Conservation (phyloP, 805 yeast genomes). For the Hyphopichia homilentoma region DNA sequence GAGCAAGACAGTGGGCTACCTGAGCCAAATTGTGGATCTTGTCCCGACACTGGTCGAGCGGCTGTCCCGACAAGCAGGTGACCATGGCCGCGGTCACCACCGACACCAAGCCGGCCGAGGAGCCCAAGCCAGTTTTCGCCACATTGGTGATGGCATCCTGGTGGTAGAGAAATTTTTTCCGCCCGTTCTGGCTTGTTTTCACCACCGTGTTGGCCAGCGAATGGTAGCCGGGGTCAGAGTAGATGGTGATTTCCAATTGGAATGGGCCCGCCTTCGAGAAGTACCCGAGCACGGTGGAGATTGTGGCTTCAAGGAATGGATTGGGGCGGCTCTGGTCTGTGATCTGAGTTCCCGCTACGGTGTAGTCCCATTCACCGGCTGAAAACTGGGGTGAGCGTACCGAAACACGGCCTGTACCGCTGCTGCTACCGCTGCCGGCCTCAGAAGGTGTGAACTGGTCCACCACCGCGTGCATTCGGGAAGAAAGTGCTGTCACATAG, state of each 20-base stretch:
- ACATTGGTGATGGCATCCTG: slow-evolving; percentile 58
- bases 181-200: slow-evolving; percentile 31
- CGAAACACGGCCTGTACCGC: slow-evolving; percentile 25
- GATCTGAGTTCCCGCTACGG: slow-evolving; percentile 11
- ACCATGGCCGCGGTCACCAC: slow-evolving; percentile 70
- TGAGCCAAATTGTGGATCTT: slow-evolving; percentile 83
- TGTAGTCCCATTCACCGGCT: slow-evolving; percentile 66
- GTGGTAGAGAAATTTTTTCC: slow-evolving; percentile 58
- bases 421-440: background rate
- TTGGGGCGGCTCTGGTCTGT: slow-evolving; percentile 43
- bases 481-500: slow-evolving; percentile 81
- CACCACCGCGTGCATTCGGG: slow-evolving; percentile 82
- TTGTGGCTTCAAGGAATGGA: slow-evolving; percentile 71
- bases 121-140: slow-evolving; percentile 93
- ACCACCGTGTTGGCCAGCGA: slow-evolving; percentile 53
- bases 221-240: slow-evolving; percentile 87
- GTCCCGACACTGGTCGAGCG: slow-evolving; percentile 8
- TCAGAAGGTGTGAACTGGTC: no score
- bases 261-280: slow-evolving; percentile 30
- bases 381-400: slow-evolving; percentile 76
- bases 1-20: slow-evolving; percentile 89
- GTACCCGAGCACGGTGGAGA: slow-evolving; percentile 54
- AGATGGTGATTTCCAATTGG: slow-evolving; percentile 53
- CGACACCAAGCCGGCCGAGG: slow-evolving; percentile 90
- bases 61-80: slow-evolving; percentile 34